These are phyloP conservation scores for Jimgerdemannia lactiflua DNA, from an alignment of 192 early-diverging fungal genomes.

Conservation along the genomic window DNA sequence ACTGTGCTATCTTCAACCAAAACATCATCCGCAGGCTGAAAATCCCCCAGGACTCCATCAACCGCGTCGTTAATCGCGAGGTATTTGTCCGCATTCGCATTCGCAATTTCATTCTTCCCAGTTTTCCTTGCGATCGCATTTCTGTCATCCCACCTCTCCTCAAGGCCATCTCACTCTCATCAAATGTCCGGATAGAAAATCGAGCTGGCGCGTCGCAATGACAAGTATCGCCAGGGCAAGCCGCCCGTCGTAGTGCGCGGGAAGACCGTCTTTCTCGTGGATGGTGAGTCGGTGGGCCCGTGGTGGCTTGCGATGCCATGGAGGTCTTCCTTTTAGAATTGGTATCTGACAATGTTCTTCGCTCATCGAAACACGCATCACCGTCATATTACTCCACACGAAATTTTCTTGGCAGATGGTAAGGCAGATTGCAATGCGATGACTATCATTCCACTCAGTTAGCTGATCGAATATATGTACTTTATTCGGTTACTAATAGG, in stretches of 20 bases:
- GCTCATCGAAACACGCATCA: too few species aligned
- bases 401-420: too few species aligned
- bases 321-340: background rate
- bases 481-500: too few species aligned
- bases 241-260: constrained; percentile 6
- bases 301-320: background rate
- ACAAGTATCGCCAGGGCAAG: constrained; percentile 16
- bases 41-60: constrained; percentile 13
- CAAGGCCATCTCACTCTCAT: too few species aligned
- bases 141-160: too few species aligned
- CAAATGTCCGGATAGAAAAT: background rate
- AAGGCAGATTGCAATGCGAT: background rate
- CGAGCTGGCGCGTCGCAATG: constrained; percentile 7
- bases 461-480: too few species aligned
- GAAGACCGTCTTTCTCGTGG: constrained; percentile 14
- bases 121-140: too few species aligned
- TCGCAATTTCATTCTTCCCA: constrained; percentile 2
- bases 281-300: constrained; percentile 2
- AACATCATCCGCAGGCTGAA: constrained; percentile 1
- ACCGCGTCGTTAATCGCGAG: constrained; percentile 10
- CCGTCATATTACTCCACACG: too few species aligned
- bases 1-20: constrained; percentile 3
- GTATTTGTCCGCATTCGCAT: constrained; percentile 3
- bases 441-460: background rate
- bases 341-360: too few species aligned